Conservation (phyloP, 75 land plant genomes). For the Cunninghamia lanceolata region DNA sequence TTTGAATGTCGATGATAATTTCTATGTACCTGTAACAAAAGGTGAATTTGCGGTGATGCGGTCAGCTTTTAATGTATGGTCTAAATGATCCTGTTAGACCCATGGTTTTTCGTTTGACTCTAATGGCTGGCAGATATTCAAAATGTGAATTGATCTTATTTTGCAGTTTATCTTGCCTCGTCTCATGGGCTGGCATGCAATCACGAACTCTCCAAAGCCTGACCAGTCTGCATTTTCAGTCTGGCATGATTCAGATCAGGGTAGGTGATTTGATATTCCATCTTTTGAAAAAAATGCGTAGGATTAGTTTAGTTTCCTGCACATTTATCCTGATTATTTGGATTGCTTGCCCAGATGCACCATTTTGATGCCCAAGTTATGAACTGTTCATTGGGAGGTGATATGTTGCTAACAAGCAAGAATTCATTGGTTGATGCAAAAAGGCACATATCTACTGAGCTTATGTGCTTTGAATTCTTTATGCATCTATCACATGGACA, state of each 20-base stretch:
- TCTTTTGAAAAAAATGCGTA: background rate
- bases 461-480: background rate
- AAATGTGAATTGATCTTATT: background rate
- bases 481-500: background rate
- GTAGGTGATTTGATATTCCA: background rate
- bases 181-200: constrained; percentile 14
- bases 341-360: background rate
- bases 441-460: no score
- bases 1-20: constrained; percentile 60
- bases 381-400: background rate
- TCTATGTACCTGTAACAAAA: constrained; percentile 58
- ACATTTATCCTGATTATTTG: constrained; percentile 1
- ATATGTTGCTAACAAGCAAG: background rate
- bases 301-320: background rate
- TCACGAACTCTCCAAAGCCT: background rate
- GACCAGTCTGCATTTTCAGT: background rate
- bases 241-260: background rate
- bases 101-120: background rate
- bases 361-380: background rate
- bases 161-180: constrained; percentile 8
- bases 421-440: no score
- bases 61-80: constrained; percentile 62
- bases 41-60: constrained; percentile 54
- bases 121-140: background rate
- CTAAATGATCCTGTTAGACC: background rate